These are phyloP conservation scores for Amaranthus tricolor DNA, from an alignment of 179 eudicot genomes.

Conservation along the genomic window DNA sequence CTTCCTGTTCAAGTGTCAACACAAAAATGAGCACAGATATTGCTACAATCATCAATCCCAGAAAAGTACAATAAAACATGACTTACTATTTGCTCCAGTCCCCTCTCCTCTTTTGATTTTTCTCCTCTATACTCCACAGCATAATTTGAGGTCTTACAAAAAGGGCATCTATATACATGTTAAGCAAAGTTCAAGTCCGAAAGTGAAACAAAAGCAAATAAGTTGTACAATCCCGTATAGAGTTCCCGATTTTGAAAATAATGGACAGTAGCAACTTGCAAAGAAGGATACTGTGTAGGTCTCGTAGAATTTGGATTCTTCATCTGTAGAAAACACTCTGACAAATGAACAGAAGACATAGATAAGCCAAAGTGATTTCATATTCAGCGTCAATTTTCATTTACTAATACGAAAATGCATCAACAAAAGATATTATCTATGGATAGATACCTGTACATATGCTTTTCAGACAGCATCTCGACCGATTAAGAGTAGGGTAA, in stretches of 20 bases:
- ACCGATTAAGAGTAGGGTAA: constrained; percentile 96
- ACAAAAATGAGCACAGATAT: constrained; percentile 1
- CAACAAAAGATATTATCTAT: background rate
- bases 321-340: constrained; percentile 99
- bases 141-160: constrained; percentile 87
- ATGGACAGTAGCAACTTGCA: constrained; percentile 7
- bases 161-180: constrained; percentile 81
- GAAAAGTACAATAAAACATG: constrained; percentile 2
- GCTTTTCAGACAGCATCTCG: constrained; percentile 98
- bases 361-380: background rate
- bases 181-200: constrained; percentile 33
- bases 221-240: background rate
- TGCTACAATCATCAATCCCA: background rate
- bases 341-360: constrained; percentile 27
- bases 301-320: constrained; percentile 92
- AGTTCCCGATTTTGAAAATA: background rate
- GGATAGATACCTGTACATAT: constrained; percentile 83
- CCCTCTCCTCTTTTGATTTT: constrained; percentile 92
- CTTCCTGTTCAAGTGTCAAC: constrained; percentile 59
- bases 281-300: constrained; percentile 95
- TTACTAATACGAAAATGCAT: background rate
- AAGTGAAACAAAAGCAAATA: background rate
- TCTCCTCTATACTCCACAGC: constrained; percentile 97
- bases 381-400: background rate
- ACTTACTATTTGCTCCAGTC: constrained; percentile 92